Conservation (phyloP, 2,329 filamentous ascomycete genomes). For the Paecilomyces formosus region DNA sequence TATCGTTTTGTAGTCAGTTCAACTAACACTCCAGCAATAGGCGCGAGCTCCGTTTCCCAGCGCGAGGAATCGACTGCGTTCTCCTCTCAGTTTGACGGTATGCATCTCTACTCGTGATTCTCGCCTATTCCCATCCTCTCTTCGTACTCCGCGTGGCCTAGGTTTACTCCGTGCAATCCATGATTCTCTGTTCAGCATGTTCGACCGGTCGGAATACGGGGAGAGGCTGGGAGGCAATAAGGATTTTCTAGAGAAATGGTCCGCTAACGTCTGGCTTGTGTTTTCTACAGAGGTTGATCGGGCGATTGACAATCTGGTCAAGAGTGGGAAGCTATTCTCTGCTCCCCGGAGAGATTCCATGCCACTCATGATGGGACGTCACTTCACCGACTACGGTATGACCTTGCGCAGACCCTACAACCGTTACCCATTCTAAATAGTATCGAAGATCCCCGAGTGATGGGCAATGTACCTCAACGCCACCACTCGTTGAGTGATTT, state of each 20-base stretch:
- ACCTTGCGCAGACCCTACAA: conserved; percentile 14
- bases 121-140: not conserved
- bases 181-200: not conserved
- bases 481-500: conserved; percentile 82
- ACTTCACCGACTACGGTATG: conserved; percentile 55
- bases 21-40: conserved; percentile 39
- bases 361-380: conserved; percentile 55
- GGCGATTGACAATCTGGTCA: conserved; percentile 88
- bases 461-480: conserved; percentile 57
- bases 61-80: conserved; percentile 73
- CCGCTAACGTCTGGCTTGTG: conserved; percentile 16
- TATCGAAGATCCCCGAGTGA: conserved; percentile 61
- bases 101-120: conserved; percentile 29
- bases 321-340: conserved; percentile 88
- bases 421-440: conserved; percentile 17
- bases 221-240: not conserved
- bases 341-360: conserved; percentile 71
- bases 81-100: conserved; percentile 83
- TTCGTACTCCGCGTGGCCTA: not conserved
- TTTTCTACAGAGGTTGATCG: conserved; percentile 79
- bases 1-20: not conserved
- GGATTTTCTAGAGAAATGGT: not conserved
- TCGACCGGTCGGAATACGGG: not conserved
- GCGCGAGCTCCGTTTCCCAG: conserved; percentile 65
- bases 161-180: not conserved